These are phyloP conservation scores for Metarhizium robertsii DNA, from an alignment of 2,329 filamentous ascomycete species.

Conservation along the genomic window DNA sequence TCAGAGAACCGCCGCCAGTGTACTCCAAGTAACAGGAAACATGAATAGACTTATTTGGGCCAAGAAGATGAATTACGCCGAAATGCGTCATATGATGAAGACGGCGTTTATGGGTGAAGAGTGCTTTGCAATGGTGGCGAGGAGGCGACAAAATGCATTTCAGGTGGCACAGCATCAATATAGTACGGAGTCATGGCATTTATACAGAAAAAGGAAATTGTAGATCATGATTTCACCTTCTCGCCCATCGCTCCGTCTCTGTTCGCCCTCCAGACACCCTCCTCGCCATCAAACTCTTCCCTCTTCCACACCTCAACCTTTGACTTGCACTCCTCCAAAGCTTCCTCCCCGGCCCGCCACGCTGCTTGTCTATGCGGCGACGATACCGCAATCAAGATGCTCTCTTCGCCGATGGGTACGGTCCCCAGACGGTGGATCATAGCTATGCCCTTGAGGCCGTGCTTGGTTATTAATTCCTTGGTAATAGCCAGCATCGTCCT, in stretches of 20 bases:
- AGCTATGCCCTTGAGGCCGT: conserved; percentile 62
- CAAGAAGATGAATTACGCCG: background rate
- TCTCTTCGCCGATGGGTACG: conserved; percentile 87
- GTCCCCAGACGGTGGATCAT: conserved; percentile 78
- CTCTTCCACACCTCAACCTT: conserved; percentile 92
- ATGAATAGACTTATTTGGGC: background rate
- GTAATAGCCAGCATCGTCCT: conserved; percentile 59
- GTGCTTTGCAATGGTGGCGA: background rate
- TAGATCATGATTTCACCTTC: conserved; percentile 21
- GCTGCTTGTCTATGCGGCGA: conserved; percentile 74
- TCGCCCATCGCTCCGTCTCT: conserved; percentile 58
- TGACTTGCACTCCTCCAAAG: conserved; percentile 76
- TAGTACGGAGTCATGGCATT: background rate
- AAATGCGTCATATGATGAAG: background rate
- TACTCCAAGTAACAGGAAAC: conserved; percentile 16
- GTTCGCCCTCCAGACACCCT: conserved; percentile 83
- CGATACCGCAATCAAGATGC: conserved; percentile 81
- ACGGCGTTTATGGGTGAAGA: background rate
- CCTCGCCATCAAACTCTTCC: conserved; percentile 74
- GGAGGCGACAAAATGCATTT: background rate
- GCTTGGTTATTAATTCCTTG: conserved; percentile 43
- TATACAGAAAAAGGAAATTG: background rate
- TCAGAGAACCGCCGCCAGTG: conserved; percentile 26
- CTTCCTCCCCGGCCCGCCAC: conserved; percentile 83
- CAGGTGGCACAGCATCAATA: background rate